phyloP scores from a whole-genome alignment of 2,329 filamentous ascomycete genomes.

The Cladophialophora immunda region DNA sequence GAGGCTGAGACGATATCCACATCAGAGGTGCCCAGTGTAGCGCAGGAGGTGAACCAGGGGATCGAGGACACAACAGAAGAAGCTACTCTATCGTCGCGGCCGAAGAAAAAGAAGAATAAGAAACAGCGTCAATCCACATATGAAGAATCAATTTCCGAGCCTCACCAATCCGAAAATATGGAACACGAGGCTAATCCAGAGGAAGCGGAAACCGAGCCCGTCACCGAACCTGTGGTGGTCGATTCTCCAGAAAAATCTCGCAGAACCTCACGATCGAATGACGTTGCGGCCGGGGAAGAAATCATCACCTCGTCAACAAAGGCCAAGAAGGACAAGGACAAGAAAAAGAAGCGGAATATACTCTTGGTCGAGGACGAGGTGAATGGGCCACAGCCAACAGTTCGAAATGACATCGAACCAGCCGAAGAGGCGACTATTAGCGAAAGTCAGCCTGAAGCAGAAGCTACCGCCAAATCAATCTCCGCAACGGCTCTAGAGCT shows the following conservation, averaged over 20 bases:
- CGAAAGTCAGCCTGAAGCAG: neutral
- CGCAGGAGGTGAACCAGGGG: neutral
- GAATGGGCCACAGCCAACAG: neutral
- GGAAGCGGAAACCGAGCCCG: neutral
- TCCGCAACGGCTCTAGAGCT: neutral
- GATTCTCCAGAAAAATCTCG: neutral
- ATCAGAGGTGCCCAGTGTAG: neutral
- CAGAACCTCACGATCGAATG: neutral
- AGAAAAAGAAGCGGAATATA: slow-evolving; percentile 48
- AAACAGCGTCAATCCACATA: slow-evolving; percentile 31
- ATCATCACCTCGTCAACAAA: slow-evolving; percentile 39
- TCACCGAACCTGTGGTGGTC: neutral
- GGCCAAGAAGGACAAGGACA: slow-evolving; percentile 47
- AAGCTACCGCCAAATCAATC: neutral
- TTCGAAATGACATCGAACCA: slow-evolving; percentile 34
- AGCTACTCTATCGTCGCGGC: neutral
- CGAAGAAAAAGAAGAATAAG: slow-evolving; percentile 41
- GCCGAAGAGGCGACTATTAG: slow-evolving; percentile 20
- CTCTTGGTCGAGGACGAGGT: slow-evolving; percentile 5
- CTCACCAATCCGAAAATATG: neutral
- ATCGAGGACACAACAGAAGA: neutral
- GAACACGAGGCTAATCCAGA: neutral
- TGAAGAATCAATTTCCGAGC: neutral
- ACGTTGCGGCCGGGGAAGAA: slow-evolving; percentile 12
- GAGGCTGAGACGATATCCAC: neutral